Evolutionary conservation across 345 rosid species (phyloP).

Genomic region (Acer yangbiense): DNA sequence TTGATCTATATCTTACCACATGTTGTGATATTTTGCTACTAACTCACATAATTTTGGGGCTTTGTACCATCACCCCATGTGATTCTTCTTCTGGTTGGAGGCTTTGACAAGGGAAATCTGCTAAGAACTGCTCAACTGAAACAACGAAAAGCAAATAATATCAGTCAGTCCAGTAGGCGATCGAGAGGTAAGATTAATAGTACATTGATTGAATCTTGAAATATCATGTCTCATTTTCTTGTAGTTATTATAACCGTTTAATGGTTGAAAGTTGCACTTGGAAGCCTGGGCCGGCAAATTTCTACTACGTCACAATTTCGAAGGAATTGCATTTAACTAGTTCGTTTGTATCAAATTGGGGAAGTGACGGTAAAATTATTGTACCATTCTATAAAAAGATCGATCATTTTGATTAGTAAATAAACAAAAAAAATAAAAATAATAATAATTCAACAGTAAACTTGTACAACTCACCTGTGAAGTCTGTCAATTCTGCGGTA

Average conservation of each 20-base stretch:
- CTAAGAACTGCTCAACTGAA: neutral
- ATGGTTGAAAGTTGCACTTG: no score
- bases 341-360: no score
- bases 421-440: neutral
- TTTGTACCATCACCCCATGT: neutral
- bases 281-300: no score
- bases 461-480: slow-evolving; percentile 17
- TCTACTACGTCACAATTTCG: no score
- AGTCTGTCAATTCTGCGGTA: neutral
- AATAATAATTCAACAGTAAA: neutral
- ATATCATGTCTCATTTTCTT: no score
- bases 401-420: neutral
- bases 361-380: no score
- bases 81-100: neutral
- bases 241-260: no score
- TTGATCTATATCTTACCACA: neutral
- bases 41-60: neutral
- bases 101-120: neutral
- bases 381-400: neutral
- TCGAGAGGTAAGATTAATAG: neutral
- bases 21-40: neutral
- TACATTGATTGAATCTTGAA: neutral
- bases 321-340: no score
- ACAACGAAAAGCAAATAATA: neutral
- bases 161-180: neutral